Evolutionary conservation across 768 basidiomycete genomes (phyloP), one percentile per base, ranked within the genome.

Genomic region (Suillus subaureus): DNA sequence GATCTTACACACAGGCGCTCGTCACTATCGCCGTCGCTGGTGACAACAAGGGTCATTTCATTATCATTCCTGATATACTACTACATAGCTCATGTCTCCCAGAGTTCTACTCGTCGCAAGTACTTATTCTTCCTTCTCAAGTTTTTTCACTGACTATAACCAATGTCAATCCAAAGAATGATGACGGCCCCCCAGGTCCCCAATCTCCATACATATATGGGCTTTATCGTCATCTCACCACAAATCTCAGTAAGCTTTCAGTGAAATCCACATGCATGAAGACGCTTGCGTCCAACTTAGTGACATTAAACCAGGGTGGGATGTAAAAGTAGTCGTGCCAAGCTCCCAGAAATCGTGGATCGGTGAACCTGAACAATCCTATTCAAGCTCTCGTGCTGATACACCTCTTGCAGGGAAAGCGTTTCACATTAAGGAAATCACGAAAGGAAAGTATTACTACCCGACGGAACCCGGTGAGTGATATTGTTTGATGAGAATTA

Each of bases 331-430:
- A 18, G 90, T 93, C 63, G 79, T 93, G 31, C 92, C 92, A 16
- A 91, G 87, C 69, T 82, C 89, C 12, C 93, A 95, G 73, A 93
- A 92, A 74, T 92, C 91, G 43, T 95, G 93, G 93, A 93, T 95
- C 40, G 93, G 93, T 91, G 66, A 61, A 81, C 73, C 47, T 26
- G 28, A 45, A 54, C 26, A 35, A 64, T 40, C 33, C 31, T 33
- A 31, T 47, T 52, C 43, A 23, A 33, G 37, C 23, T 58, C 35
- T 52, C 13, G n/a, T 33, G 39, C 37, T 23, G 28, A 33, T 45
- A 28, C 67, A 63, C 40, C 64, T 33, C 42, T 21, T 64, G 6
- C 68, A 93, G 92, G 93, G 54, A 92, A 91, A 72, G 89, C 93
- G 33, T 93, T 87, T 73, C 89, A 91, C 57, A 91, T 94, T 73